Evolutionary conservation across 176 grass and related monocot species (phyloP).

Genomic region (Rhynchospora pubera): DNA sequence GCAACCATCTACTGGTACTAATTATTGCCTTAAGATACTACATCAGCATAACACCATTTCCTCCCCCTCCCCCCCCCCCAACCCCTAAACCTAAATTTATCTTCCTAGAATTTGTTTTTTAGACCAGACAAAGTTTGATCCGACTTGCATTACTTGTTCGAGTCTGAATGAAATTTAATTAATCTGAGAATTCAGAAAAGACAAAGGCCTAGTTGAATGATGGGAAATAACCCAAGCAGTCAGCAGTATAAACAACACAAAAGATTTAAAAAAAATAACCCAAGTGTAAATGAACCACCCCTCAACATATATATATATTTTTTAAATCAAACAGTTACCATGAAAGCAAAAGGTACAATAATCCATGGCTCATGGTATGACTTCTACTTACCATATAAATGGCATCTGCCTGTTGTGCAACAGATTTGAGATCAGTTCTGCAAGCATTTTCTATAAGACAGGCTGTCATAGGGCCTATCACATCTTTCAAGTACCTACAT

Average conservation of each 20-base stretch:
- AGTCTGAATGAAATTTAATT: slow-evolving; percentile 20
- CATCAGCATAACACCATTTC: background rate
- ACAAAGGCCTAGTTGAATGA: background rate
- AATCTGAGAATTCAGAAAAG: background rate
- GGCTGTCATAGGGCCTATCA: slow-evolving; percentile 77
- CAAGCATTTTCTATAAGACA: slow-evolving; percentile 79
- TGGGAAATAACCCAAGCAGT: background rate
- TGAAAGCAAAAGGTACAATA: background rate
- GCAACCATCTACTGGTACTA: background rate
- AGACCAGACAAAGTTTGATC: background rate
- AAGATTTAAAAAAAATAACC: background rate
- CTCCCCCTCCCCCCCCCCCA: no score
- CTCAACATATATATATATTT: no score
- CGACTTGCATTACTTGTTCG: background rate
- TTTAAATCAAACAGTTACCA: background rate
- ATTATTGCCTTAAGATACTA: background rate
- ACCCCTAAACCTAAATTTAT: background rate
- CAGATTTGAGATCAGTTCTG: slow-evolving; percentile 79
- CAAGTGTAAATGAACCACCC: background rate
- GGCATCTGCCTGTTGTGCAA: slow-evolving; percentile 81
- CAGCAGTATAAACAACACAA: background rate
- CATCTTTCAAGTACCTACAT: slow-evolving; percentile 82
- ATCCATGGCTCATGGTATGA: background rate
- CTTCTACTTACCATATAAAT: slow-evolving; percentile 64
- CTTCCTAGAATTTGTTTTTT: background rate